A percentile compares a stretch with the other conserved stretches of the same genome.
phyloP scores from a whole-genome alignment of 2,329 filamentous ascomycete genomes.

The Rhinocladiella similis region DNA sequence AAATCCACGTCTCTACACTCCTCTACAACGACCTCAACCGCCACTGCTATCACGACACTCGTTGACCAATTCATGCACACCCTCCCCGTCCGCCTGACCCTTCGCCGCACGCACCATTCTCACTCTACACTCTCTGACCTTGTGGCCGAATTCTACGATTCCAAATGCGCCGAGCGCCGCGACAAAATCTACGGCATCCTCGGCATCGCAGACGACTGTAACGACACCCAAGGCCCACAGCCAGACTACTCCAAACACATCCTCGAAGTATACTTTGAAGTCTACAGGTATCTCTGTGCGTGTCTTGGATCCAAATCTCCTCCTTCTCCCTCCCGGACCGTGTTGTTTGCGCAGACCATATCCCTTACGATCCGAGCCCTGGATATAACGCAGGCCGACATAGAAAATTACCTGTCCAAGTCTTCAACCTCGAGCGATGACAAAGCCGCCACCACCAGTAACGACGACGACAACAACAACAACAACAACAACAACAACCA shows the following conservation, averaged over 20 bases:
- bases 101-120: slow-evolving; percentile 17
- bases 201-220: slow-evolving; percentile 27
- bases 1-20: not conserved
- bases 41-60: no score
- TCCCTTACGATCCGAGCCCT: slow-evolving; percentile 11
- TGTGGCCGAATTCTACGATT: slow-evolving; percentile 27
- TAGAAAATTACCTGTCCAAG: slow-evolving; percentile 4
- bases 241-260: slow-evolving; percentile 28
- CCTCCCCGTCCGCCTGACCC: slow-evolving; percentile 23
- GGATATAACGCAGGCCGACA: slow-evolving; percentile 9
- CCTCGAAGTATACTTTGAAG: slow-evolving; percentile 26
- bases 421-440: not conserved
- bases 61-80: slow-evolving; percentile 21
- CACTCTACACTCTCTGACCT: slow-evolving; percentile 24
- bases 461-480: no score
- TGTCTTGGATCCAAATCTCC: not conserved
- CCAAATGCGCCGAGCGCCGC: slow-evolving; percentile 24
- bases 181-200: slow-evolving; percentile 31
- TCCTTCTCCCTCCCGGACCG: not conserved
- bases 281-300: slow-evolving; percentile 16
- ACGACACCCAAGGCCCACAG: slow-evolving; percentile 8
- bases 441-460: not conserved
- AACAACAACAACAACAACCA: no score
- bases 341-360: slow-evolving; percentile 6
- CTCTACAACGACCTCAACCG: not conserved